Evolutionary conservation across 148 eudicot species (phyloP).

Genomic region (Gaultheria prostrata): DNA sequence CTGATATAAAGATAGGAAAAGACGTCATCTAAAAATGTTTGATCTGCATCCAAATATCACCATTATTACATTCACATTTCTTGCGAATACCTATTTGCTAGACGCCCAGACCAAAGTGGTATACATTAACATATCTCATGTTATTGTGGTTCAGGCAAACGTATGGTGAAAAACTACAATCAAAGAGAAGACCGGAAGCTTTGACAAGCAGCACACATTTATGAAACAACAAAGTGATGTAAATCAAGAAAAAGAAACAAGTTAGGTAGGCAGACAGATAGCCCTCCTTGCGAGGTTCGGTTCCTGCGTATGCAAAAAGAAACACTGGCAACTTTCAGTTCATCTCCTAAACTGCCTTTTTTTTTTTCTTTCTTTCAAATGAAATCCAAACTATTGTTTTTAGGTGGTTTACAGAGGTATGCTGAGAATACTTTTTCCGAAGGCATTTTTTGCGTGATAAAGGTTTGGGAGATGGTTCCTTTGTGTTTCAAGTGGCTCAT

Average conservation of each 20-base stretch:
- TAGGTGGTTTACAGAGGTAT: not conserved
- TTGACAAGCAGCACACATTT: not conserved
- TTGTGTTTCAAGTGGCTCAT: not conserved
- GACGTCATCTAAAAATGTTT: not conserved
- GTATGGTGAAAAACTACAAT: not conserved
- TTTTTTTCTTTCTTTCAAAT: not conserved
- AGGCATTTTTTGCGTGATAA: not conserved
- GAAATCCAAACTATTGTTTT: not conserved
- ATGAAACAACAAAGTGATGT: not conserved
- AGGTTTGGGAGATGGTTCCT: not conserved
- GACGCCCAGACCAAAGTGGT: not conserved
- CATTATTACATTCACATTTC: not conserved
- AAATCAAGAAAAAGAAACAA: not conserved
- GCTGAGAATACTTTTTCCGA: not conserved
- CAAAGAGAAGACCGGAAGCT: not conserved
- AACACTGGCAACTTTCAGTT: not conserved
- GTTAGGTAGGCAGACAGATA: not conserved
- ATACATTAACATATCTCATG: not conserved
- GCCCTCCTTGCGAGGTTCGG: not conserved
- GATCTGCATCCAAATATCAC: not conserved
- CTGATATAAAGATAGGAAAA: not conserved
- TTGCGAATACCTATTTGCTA: not conserved
- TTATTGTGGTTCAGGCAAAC: not conserved
- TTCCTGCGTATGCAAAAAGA: not conserved
- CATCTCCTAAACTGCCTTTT: not conserved